These are phyloP conservation scores for Vitis vinifera DNA, from an alignment of 164 flowering plant species.

Conservation along the genomic window DNA sequence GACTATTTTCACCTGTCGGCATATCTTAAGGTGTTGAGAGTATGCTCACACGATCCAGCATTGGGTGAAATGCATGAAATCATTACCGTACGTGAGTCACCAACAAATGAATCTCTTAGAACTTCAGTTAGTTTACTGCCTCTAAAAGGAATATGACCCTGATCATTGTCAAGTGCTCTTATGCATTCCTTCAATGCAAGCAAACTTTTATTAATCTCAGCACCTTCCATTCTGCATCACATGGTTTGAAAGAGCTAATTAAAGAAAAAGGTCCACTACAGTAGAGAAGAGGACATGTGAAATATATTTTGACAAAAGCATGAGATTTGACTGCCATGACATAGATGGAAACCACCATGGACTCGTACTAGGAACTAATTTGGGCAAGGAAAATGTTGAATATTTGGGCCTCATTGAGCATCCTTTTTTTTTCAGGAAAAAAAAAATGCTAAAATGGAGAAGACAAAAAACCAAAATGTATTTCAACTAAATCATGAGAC, in stretches of 20 bases:
- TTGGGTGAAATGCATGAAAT: slow-evolving; percentile 96
- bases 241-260: not conserved
- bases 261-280: not conserved
- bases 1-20: slow-evolving; percentile 72
- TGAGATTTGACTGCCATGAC: too few relatives aligned
- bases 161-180: slow-evolving; percentile 95
- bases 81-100: slow-evolving; percentile 94
- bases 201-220: slow-evolving; percentile 90
- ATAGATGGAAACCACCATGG: too few relatives aligned
- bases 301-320: not conserved
- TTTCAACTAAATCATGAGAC: not conserved
- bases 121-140: slow-evolving; percentile 98
- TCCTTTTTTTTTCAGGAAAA: too few relatives aligned
- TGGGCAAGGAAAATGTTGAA: too few relatives aligned
- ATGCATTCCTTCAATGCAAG: slow-evolving; percentile 96
- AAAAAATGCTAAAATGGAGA: too few relatives aligned
- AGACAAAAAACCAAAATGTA: too few relatives aligned
- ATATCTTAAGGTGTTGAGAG: slow-evolving; percentile 94
- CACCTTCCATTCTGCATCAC: slow-evolving; percentile 87
- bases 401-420: too few relatives aligned
- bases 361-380: too few relatives aligned
- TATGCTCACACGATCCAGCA: slow-evolving; percentile 92
- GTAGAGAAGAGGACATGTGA: not conserved
- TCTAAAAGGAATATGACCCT: slow-evolving; percentile 92
- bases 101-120: slow-evolving; percentile 91